Conservation (phyloP, 257 asterid genomes). For the Solanum dulcamara region DNA sequence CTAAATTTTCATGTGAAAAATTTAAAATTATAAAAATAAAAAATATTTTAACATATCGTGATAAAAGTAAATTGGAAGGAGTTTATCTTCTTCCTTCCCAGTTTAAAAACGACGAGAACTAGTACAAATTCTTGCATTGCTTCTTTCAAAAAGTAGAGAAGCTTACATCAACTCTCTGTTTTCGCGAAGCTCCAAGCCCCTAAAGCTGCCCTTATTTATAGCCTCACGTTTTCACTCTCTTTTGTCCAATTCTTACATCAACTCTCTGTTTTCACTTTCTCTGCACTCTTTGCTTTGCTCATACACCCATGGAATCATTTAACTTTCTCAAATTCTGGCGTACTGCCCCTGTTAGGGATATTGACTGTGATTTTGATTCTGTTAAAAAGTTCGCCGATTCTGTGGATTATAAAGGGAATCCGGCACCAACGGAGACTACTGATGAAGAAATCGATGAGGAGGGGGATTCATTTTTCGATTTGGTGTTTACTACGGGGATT, state of each 20-base stretch:
- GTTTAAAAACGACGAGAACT: not conserved
- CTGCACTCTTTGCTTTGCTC: not conserved
- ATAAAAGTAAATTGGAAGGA: no score
- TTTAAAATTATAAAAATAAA: no score
- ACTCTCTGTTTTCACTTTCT: no score
- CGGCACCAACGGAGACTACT: constrained; percentile 6
- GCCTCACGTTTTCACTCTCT: not conserved
- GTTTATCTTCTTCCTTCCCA: not conserved
- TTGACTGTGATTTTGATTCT: not conserved
- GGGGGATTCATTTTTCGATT: constrained; percentile 68
- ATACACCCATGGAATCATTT: constrained; percentile 40
- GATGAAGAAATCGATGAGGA: constrained; percentile 31
- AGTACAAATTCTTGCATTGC: not conserved
- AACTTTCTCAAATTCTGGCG: constrained; percentile 34
- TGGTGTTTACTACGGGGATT: constrained; percentile 39
- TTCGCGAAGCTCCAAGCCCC: not conserved
- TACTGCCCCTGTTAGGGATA: not conserved
- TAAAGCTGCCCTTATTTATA: not conserved
- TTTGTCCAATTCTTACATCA: not conserved
- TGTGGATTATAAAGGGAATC: constrained; percentile 9
- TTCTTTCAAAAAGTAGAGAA: not conserved
- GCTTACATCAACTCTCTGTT: not conserved
- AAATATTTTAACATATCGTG: no score
- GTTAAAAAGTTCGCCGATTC: not conserved
- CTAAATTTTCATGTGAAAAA: no score